Conservation (phyloP, 306 rosid genomes). For the Rosa lucieae region DNA sequence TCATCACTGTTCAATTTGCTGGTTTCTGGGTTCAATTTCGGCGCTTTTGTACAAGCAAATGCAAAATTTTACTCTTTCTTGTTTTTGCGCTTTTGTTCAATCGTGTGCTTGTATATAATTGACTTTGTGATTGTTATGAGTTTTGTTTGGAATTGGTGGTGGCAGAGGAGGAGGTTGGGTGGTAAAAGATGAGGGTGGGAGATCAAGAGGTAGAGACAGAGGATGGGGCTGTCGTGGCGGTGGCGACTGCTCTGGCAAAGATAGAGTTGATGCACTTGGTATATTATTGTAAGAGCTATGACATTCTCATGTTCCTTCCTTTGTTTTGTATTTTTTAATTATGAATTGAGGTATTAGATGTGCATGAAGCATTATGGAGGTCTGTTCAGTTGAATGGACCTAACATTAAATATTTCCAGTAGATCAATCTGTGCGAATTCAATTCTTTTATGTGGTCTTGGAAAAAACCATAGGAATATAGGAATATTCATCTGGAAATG, state of each 20-base stretch:
- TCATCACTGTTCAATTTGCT: background rate
- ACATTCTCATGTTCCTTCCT: constrained; percentile 2
- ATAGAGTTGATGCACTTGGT: constrained; percentile 89
- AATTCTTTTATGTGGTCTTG: background rate
- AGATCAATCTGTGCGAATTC: background rate
- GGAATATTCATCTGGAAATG: too few relatives aligned
- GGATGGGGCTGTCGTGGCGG: constrained; percentile 32
- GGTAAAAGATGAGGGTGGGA: constrained; percentile 45
- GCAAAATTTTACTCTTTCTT: too few relatives aligned
- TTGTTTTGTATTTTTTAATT: background rate
- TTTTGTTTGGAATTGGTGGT: constrained; percentile 42
- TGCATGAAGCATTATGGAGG: too few relatives aligned
- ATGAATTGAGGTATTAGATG: background rate
- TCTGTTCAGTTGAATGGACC: too few relatives aligned
- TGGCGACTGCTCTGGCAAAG: constrained; percentile 54
- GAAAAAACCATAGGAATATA: background rate
- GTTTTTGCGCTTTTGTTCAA: too few relatives aligned
- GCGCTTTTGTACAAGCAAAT: too few relatives aligned
- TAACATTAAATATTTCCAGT: too few relatives aligned
- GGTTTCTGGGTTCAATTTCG: too few relatives aligned
- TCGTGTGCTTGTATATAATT: background rate
- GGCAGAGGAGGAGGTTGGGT: constrained; percentile 54
- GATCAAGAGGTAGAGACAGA: constrained; percentile 50
- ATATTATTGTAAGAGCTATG: constrained; percentile 72
- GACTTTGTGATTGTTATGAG: background rate